These are phyloP conservation scores for Trichaptum fuscoviolaceum DNA, from an alignment of 768 basidiomycete genomes.

Conservation along the genomic window DNA sequence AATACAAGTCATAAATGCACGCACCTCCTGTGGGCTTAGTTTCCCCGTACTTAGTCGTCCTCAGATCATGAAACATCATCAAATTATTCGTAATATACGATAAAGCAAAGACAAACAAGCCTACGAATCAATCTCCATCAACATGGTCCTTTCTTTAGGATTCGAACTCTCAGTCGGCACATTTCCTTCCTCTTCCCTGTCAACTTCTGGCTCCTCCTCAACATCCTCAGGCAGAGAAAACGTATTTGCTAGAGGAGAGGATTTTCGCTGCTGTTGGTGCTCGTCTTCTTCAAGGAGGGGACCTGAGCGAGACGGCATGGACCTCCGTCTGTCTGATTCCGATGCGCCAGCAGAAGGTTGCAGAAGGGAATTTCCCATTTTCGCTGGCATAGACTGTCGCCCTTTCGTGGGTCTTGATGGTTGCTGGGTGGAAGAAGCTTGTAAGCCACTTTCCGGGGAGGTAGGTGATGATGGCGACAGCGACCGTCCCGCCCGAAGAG, in stretches of 20 bases:
- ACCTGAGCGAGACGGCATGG: not conserved
- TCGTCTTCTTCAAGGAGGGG: not conserved
- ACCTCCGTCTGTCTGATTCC: not conserved
- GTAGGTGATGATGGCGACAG: not conserved
- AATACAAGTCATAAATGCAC: not conserved
- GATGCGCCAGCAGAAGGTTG: not conserved
- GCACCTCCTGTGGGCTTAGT: not conserved
- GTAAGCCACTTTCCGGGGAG: not conserved
- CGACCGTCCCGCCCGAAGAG: not conserved
- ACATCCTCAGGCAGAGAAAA: not conserved
- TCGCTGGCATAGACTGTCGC: not conserved
- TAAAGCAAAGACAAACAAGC: not conserved
- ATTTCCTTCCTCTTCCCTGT: not conserved
- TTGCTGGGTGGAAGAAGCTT: not conserved
- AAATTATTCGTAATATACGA: not conserved
- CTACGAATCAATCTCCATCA: conserved; percentile 5
- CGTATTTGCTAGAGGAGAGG: not conserved
- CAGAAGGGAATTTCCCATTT: not conserved
- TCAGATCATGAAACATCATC: not conserved
- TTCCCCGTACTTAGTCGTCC: not conserved
- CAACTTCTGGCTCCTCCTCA: not conserved
- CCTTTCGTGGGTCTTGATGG: not conserved
- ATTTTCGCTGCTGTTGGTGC: not conserved
- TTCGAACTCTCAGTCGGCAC: not conserved
- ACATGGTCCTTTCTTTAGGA: not conserved